Evolutionary conservation across 2,329 filamentous ascomycete genomes (phyloP), one percentile per base, ranked within the genome.

Genomic region (Leptographium flavum): DNA sequence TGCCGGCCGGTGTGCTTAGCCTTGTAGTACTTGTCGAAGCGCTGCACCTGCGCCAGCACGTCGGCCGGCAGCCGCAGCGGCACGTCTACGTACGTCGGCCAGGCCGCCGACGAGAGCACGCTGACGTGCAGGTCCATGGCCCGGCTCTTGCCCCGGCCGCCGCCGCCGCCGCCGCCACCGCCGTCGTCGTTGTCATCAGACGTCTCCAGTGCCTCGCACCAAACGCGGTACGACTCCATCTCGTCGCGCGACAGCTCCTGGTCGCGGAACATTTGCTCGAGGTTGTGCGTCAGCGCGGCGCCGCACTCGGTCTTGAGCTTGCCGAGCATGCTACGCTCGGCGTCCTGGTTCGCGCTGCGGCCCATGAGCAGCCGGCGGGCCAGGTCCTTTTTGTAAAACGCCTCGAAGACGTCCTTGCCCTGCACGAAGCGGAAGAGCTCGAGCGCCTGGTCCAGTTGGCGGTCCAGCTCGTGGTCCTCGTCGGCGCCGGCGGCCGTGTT

Each of bases 231-330:
- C 0, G 83, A 77, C n/a, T 73, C 65, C 82, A 96, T 94, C 59
- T 96, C 90, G 55, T 96, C 92, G 49, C 83, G 83, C 13, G 85
- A 85, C 19, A 95, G 73, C 58, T 95, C 88, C 61, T 96, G 87
- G 57, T 99, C 92, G 61, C 94, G 94, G 69, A 99, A 98, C 92
- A 99, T 99, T 50, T 90, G 86, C 63, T 99, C 93, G 0, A 99
- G 71, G 56, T 98, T 98, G 58, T 94, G 88, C 0, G 92, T 98
- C 60, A 98, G 96, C 54, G 78, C 84, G 14, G 85, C 83, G 33
- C 92, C 92, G 58, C 92, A 98, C 67, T 98, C 92, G 53, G 80
- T 83, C 64, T 92, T 90, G 25, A 98, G 71, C 53, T 93, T 86
- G 23, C 84, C 73, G 40, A 98, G 73, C 92, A 98, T 98, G 63